Evolutionary conservation across 2,329 filamentous ascomycete species (phyloP).

Genomic region (Phaeoacremonium minimum): DNA sequence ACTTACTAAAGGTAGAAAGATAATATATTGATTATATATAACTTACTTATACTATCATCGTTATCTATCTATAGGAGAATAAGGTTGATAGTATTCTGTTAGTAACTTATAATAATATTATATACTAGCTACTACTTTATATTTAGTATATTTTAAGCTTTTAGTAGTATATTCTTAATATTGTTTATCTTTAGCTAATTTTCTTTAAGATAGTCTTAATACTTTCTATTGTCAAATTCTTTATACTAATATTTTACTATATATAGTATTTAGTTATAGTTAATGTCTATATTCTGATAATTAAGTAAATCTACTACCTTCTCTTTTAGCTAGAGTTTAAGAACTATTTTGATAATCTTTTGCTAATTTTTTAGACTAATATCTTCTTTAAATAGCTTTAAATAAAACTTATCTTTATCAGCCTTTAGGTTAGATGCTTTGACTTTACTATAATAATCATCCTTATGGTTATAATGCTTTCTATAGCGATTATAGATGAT

Average conservation of each 20-base stretch:
- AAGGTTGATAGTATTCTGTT: neutral
- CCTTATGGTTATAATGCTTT: neutral
- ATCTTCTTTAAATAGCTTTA: neutral
- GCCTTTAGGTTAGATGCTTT: neutral
- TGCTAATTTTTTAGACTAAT: neutral
- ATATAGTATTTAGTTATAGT: neutral
- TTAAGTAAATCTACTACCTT: neutral
- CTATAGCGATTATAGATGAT: neutral
- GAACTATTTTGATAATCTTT: neutral
- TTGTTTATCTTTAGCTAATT: neutral
- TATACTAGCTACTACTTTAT: neutral
- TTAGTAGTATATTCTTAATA: neutral
- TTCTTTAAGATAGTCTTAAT: neutral
- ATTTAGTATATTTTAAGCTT: neutral
- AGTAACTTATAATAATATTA: neutral
- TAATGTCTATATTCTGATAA: neutral
- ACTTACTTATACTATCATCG: neutral
- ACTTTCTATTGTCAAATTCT: neutral
- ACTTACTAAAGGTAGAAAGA: neutral
- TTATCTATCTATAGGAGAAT: neutral
- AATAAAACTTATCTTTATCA: neutral
- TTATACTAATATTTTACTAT: neutral
- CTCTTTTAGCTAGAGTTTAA: neutral
- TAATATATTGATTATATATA: neutral
- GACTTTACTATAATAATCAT: neutral